phyloP scores from a whole-genome alignment of 2,329 filamentous ascomycete species.

The Daldinia eschscholtzii region DNA sequence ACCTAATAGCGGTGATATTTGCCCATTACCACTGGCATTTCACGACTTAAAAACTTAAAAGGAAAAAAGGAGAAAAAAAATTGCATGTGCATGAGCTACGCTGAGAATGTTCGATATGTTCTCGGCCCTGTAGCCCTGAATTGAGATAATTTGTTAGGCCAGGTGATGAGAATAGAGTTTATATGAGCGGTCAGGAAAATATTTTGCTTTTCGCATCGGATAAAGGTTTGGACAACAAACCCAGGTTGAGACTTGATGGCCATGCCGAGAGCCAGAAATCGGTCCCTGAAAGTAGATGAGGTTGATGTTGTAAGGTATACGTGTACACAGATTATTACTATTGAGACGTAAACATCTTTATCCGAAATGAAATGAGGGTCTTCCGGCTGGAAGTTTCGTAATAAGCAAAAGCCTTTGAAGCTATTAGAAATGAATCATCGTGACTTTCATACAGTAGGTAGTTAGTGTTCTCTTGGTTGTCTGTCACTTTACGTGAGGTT shows the following conservation, averaged over 20 bases:
- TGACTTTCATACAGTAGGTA: neutral
- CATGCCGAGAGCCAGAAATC: conserved; percentile 6
- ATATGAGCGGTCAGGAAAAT: conserved; percentile 14
- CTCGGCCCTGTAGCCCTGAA: conserved; percentile 1
- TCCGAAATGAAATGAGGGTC: conserved; percentile 18
- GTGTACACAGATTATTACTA: conserved; percentile 42
- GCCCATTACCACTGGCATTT: conserved; percentile 17
- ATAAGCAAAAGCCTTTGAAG: conserved; percentile 7
- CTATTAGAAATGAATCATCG: neutral
- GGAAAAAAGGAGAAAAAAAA: neutral
- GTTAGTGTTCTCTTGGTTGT: neutral
- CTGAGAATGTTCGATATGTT: conserved; percentile 7
- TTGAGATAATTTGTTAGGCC: conserved; percentile 4
- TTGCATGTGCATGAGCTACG: conserved; percentile 8
- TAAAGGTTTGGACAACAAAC: conserved; percentile 21
- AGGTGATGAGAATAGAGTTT: conserved; percentile 9
- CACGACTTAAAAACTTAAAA: conserved; percentile 23
- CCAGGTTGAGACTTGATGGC: conserved; percentile 17
- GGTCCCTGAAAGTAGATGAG: conserved; percentile 12
- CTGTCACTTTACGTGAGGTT: neutral
- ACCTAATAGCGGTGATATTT: conserved; percentile 36
- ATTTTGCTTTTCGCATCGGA: conserved; percentile 23
- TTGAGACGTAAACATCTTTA: conserved; percentile 22
- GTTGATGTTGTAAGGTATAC: conserved; percentile 36
- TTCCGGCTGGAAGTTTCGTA: neutral